Evolutionary conservation across 2,329 filamentous ascomycete genomes (phyloP), one percentile per base, ranked within the genome.

Genomic region (Verticillium nonalfalfae): DNA sequence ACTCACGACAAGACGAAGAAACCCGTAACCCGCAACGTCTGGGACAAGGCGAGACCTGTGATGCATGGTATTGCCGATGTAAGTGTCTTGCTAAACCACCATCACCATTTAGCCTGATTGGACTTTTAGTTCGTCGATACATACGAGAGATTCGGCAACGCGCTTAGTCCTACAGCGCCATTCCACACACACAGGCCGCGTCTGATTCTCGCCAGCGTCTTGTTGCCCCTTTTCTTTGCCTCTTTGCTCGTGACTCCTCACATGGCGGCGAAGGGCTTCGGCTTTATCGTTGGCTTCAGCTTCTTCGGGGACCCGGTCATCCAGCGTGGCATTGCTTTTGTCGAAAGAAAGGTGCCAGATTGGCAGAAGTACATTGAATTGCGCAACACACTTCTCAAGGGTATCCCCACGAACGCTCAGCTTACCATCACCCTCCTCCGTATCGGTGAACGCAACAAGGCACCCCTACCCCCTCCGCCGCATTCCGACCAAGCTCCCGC

Each of bases 401-500:
- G 91, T 2, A 87, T 95, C 0, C 92, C 92, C 1, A 96, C 91
- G 1, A 95, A 96, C 70, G 90, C 91, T 3, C 92, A 96, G 70
- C 83, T 96, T 18, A 87, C 91, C 0, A 78, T 96, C 34, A 96
- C 91, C 0, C 81, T 96, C 1, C 84, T 96, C 11, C 89, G 92
- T 5, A 86, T 94, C 35, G 91, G 91, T 50, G 92, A 96, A 74
- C 85, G 85, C 11, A 93, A 93, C 74, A 90, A 90, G 66, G 88
- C 90, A 0, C 92, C 92, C 0, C 74, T 96, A 0, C 90, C 91
- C 0, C 87, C 84, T 0, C 81, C 82, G 0, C 80, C 79, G 0
- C 65, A 68, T 0, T 71, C 73, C 2, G 68, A 71, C 21, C 68
- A 70, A 0, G 71, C 75, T 0, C 78, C 79, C 0, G 72, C 76